Conservation (phyloP, 2,329 filamentous ascomycete genomes). For the Microascus cirrosus region DNA sequence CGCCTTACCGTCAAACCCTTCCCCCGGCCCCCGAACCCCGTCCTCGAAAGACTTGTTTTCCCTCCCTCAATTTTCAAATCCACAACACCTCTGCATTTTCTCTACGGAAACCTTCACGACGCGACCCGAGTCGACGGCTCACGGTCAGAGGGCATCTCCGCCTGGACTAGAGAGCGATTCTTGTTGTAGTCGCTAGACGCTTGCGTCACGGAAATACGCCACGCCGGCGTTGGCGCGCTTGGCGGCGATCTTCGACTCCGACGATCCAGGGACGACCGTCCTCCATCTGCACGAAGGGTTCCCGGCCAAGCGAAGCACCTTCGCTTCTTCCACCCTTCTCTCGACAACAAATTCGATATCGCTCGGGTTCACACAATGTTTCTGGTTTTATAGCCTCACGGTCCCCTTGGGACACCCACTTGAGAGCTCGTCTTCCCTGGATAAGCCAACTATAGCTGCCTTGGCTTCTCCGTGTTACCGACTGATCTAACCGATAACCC, state of each 20-base stretch:
- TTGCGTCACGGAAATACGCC: background rate
- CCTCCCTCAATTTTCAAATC: background rate
- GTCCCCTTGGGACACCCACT: slow-evolving; percentile 4
- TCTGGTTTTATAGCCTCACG: slow-evolving; percentile 16
- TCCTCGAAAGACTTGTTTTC: background rate
- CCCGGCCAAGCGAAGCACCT: background rate
- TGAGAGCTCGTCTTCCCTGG: background rate
- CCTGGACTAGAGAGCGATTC: background rate
- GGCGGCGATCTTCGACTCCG: background rate
- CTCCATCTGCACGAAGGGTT: background rate
- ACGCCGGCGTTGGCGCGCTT: background rate
- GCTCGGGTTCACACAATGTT: slow-evolving; percentile 10
- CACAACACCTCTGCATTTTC: background rate
- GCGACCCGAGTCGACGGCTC: background rate
- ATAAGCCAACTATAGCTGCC: background rate
- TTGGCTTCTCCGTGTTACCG: background rate
- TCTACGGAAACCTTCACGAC: background rate
- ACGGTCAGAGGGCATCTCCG: background rate
- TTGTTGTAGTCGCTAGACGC: background rate
- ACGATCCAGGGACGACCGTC: background rate
- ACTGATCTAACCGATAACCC: background rate
- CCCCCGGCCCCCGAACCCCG: too few species aligned
- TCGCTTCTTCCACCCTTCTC: background rate
- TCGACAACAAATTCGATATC: background rate
- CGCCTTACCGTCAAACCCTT: background rate